Base-by-base conservation (phyloP, 805 yeast species). In the Cyberlindnera americana region DNA sequence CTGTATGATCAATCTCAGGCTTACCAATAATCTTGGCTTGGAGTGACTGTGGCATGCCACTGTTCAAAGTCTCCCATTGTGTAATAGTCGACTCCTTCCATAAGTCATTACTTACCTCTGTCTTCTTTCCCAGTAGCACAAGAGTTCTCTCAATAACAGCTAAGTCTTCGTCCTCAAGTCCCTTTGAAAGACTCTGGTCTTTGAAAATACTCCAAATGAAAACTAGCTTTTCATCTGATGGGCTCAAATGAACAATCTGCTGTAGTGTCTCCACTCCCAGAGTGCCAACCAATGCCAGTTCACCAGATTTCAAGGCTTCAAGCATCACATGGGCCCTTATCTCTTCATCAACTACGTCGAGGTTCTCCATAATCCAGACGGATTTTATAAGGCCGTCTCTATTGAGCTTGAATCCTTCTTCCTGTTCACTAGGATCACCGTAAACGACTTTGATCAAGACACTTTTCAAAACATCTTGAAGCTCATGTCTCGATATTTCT, bases 341-440 rank as follows among this genome's bases (percentile, higher is more conserved):
- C 13, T 48, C 41, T 18, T 37, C 11, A 19, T 37, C 39, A 6
- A 29, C 48, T 12, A 47, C 40, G 5, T 37, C 29, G 23, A 64
- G 23, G 15, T 46, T 46, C 12, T 51, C 39, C 21, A 60, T 19
- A 6, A 64, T 17, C 39, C 56, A 54, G 1, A 53, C 35, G 10
- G 59, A 43, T 28, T 53, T 57, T 3, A 52, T 38, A 8, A 64
- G 37, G 13, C 54, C 56, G 3, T 28, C 33, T 1, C 49, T 43
- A 13, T 42, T 38, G 21, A 61, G 37, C 10, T 44, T 37, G 32
- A 59, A 57, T 0, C 60, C 66, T 18, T 65, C 70, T 9, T 57
- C 56, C 21, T 43, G 44, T n/a, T 67, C 71, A 17, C 50, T 53
- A 3, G 50, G 49, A 41, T 70, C 75, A 11, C 72, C 72, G 21